Percentiles rank a stretch among this genome's conserved stretches.
phyloP scores from a whole-genome alignment of 2,329 filamentous ascomycete species.

The Dactylellina cionopaga region DNA sequence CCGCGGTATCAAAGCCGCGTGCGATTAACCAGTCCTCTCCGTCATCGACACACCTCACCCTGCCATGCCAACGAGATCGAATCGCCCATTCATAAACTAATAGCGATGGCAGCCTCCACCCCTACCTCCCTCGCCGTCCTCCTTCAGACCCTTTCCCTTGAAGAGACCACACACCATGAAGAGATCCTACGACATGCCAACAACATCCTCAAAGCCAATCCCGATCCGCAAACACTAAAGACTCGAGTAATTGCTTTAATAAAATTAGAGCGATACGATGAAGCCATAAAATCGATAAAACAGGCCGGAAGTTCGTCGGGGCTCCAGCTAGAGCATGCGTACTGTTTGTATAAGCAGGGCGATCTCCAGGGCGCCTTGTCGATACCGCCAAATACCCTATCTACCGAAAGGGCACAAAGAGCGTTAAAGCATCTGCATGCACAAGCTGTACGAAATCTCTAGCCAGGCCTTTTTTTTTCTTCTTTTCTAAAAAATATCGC shows the following conservation, averaged over 20 bases:
- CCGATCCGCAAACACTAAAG: conserved; percentile 71
- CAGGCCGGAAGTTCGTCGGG: conserved; percentile 70
- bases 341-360: conserved; percentile 84
- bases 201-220: conserved; percentile 70
- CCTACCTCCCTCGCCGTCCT: conserved; percentile 55
- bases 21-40: background rate
- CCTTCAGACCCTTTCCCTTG: conserved; percentile 54
- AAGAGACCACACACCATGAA: conserved; percentile 69
- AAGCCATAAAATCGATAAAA: conserved; percentile 75
- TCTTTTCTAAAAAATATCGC: background rate
- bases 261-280: conserved; percentile 83
- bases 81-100: background rate
- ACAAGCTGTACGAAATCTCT: conserved; percentile 62
- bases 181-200: conserved; percentile 75
- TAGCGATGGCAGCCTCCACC: conserved; percentile 52
- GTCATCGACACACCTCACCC: background rate
- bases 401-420: conserved; percentile 56
- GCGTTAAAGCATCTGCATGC: conserved; percentile 67
- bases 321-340: conserved; percentile 77
- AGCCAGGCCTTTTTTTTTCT: background rate
- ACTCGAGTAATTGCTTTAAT: conserved; percentile 78
- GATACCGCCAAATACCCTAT: conserved; percentile 58
- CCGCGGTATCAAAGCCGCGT: background rate
- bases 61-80: conserved; percentile 5
- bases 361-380: conserved; percentile 72